Conservation (phyloP, 2,329 filamentous ascomycete genomes). For the Colletotrichum scovillei region DNA sequence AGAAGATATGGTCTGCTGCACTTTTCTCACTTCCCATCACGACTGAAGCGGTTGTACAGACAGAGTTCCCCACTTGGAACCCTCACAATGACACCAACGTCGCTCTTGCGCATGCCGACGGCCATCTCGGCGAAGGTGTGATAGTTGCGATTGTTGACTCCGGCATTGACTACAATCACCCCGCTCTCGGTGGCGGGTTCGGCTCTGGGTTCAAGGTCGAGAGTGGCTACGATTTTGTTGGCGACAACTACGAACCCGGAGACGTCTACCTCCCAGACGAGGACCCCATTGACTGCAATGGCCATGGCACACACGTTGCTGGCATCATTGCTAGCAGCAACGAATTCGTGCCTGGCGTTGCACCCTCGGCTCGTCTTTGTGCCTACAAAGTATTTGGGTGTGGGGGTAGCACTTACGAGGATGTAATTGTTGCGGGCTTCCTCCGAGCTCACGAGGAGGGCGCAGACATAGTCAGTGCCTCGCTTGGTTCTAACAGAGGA, state of each 20-base stretch:
- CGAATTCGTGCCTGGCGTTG: conserved; percentile 51
- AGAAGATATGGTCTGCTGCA: too few relatives aligned
- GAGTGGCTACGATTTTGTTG: conserved; percentile 59
- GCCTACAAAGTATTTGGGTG: conserved; percentile 52
- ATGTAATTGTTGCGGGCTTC: conserved; percentile 35
- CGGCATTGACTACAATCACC: conserved; percentile 61
- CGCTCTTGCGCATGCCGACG: background rate
- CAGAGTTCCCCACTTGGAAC: background rate
- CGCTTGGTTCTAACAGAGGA: conserved; percentile 40
- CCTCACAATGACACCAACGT: conserved; percentile 23
- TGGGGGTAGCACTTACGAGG: conserved; percentile 34
- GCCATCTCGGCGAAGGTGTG: conserved; percentile 8
- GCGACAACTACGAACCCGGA: conserved; percentile 49
- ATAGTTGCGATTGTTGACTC: conserved; percentile 42
- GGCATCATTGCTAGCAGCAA: conserved; percentile 38
- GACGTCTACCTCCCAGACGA: conserved; percentile 46
- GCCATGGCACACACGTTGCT: conserved; percentile 8
- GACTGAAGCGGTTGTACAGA: background rate
- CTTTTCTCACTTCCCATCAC: background rate
- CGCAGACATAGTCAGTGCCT: conserved; percentile 45
- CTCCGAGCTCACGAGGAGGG: conserved; percentile 40
- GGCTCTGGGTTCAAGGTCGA: conserved; percentile 59
- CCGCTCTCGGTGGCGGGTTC: conserved; percentile 64
- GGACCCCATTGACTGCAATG: conserved; percentile 53
- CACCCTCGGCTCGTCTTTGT: conserved; percentile 52